Percentiles rank a stretch among this genome's conserved stretches.
Evolutionary conservation across 2,329 filamentous ascomycete genomes (phyloP).

Genomic region (Coniochaeta sp.): DNA sequence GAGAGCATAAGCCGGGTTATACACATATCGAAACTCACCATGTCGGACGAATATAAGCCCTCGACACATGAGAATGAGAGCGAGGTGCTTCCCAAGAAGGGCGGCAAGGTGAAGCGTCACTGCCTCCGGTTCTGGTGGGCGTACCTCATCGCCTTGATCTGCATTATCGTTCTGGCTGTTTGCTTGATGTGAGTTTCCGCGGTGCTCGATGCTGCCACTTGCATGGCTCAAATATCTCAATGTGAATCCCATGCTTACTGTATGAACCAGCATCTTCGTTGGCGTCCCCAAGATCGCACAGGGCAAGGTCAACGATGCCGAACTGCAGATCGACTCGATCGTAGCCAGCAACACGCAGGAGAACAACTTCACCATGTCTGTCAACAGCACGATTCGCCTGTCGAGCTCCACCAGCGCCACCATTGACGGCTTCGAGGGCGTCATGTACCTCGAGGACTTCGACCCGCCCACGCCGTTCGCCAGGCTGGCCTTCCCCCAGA

Average conservation of each 20-base stretch:
- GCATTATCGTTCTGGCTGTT: constrained; percentile 47
- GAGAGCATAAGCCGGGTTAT: not conserved
- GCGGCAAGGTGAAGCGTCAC: constrained; percentile 23
- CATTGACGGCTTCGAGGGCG: constrained; percentile 41
- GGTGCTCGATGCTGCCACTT: not conserved
- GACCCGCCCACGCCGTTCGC: constrained; percentile 40
- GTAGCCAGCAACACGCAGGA: constrained; percentile 37
- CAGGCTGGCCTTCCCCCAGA: constrained; percentile 43
- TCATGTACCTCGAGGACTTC: constrained; percentile 47
- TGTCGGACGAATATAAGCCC: constrained; percentile 13
- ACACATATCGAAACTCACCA: constrained; percentile 5
- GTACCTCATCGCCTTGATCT: constrained; percentile 42
- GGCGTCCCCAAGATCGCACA: constrained; percentile 51
- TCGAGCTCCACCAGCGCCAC: constrained; percentile 44
- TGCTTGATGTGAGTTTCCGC: constrained; percentile 50
- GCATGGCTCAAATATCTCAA: not conserved
- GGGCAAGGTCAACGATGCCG: constrained; percentile 44
- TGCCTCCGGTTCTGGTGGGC: constrained; percentile 55
- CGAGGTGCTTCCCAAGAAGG: constrained; percentile 9
- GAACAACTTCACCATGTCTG: constrained; percentile 39
- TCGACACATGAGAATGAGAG: constrained; percentile 27
- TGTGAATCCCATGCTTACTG: constrained; percentile 5
- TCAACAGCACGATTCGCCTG: constrained; percentile 48
- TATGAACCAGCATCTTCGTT: constrained; percentile 42
- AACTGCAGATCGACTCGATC: constrained; percentile 44